Conservation (phyloP, 73 alveolate species). For the Uronychia setigera region DNA sequence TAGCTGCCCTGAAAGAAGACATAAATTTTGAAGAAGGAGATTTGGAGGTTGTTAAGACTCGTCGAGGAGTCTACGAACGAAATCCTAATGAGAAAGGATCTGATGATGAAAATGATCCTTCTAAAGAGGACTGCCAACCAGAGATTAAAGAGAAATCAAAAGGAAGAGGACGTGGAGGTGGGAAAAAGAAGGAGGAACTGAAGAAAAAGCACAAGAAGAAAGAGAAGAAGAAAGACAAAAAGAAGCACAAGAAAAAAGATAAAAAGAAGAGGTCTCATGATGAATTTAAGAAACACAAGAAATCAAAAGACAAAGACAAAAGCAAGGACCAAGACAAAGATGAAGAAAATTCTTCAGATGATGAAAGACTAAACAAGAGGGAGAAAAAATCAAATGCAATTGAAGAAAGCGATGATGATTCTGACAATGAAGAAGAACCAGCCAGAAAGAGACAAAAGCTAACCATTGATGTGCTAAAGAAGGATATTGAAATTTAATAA, state of each 20-base stretch:
- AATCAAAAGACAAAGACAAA: not conserved
- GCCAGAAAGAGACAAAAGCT: not conserved
- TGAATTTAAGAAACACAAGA: not conserved
- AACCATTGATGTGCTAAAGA: not conserved
- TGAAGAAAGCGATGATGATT: not conserved
- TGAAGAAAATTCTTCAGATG: not conserved
- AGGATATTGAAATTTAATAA: not conserved
- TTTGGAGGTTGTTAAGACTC: not conserved
- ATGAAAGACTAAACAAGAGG: not conserved
- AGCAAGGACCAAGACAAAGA: not conserved
- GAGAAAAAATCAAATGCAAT: no score
- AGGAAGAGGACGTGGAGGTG: not conserved
- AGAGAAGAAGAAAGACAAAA: not conserved
- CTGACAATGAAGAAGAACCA: not conserved
- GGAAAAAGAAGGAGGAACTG: not conserved
- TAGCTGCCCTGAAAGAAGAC: not conserved
- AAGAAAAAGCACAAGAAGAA: not conserved
- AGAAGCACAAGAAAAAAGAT: not conserved
- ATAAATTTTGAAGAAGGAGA: not conserved
- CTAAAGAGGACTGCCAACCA: not conserved
- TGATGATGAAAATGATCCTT: not conserved
- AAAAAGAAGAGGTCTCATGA: not conserved
- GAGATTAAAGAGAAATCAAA: no score
- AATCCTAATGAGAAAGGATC: not conserved
- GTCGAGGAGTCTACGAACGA: not conserved